These are phyloP conservation scores for Penicillium pulvis DNA, from an alignment of 495 filamentous ascomycete genomes.

Conservation along the genomic window DNA sequence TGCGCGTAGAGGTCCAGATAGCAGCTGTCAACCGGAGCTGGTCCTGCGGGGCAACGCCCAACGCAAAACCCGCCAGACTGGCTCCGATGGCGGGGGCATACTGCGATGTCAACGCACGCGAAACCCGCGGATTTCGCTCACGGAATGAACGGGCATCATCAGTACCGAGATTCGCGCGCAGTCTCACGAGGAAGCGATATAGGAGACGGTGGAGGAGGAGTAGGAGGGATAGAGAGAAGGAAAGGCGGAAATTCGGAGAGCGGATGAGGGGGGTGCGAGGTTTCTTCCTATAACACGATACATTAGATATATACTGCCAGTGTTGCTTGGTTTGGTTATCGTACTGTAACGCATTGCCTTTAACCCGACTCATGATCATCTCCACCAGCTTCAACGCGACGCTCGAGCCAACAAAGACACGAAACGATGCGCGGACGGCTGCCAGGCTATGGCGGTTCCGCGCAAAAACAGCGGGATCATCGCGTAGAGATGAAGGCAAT, in stretches of 20 bases:
- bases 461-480: conserved; percentile 51
- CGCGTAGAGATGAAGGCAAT: conserved; percentile 58
- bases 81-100: conserved; percentile 88
- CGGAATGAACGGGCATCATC: conserved; percentile 76
- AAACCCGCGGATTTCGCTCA: conserved; percentile 74
- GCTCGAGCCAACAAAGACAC: conserved; percentile 73
- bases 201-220: conserved; percentile 86
- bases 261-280: conserved; percentile 58
- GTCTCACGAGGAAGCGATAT: conserved; percentile 82
- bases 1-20: conserved; percentile 75
- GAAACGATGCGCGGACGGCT: conserved; percentile 72
- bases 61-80: conserved; percentile 76
- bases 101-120: conserved; percentile 72
- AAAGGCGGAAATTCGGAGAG: conserved; percentile 73
- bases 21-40: conserved; percentile 78
- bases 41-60: conserved; percentile 76
- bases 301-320: background rate
- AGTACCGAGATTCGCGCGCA: conserved; percentile 76
- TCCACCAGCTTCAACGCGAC: conserved; percentile 71
- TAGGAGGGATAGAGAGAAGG: conserved; percentile 78
- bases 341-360: conserved; percentile 37
- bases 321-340: conserved; percentile 3
- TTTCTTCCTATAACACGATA: conserved; percentile 35
- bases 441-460: conserved; percentile 76
- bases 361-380: conserved; percentile 50